A percentile compares a stretch with the other conserved stretches of the same genome.
These are phyloP conservation scores for Crucibulum parvulum DNA, from an alignment of 1,284 basidiomycete genomes.

Conservation along the genomic window DNA sequence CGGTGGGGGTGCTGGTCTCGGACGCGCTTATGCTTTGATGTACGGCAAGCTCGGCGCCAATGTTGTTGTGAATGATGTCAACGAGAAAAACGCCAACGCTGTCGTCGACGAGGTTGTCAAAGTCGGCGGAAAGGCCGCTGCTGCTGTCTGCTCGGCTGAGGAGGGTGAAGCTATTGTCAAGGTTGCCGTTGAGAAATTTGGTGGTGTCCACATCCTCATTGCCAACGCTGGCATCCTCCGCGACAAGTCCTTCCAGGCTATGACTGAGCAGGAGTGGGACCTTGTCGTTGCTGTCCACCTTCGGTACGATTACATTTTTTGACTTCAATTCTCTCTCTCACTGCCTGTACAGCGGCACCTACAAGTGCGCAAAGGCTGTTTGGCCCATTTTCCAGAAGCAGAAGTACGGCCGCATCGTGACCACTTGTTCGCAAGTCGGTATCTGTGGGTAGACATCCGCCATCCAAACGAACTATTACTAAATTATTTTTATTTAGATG, in stretches of 20 bases:
- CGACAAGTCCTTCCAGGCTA: conserved; percentile 89
- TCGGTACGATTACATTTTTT: conserved; percentile 47
- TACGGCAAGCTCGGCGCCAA: conserved; percentile 93
- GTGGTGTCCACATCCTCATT: conserved; percentile 87
- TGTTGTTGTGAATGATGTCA: conserved; percentile 97
- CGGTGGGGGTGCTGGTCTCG: conserved; percentile 93
- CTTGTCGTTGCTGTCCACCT: conserved; percentile 90
- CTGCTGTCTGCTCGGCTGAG: conserved; percentile 89
- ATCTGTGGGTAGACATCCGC: conserved; percentile 69
- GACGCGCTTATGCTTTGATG: conserved; percentile 91
- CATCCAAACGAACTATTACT: background rate
- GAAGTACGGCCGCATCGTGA: conserved; percentile 96
- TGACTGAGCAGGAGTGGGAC: conserved; percentile 97
- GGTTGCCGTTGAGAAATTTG: conserved; percentile 88
- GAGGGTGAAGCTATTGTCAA: conserved; percentile 94
- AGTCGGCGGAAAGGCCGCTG: conserved; percentile 88
- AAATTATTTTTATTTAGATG: conserved; percentile 57
- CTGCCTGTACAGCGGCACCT: conserved; percentile 59
- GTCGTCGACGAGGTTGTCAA: conserved; percentile 91
- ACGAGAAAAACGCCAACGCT: conserved; percentile 80
- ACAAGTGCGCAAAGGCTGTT: conserved; percentile 90
- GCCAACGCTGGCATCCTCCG: conserved; percentile 97
- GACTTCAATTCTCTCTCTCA: conserved; percentile 6
- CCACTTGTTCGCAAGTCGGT: conserved; percentile 92
- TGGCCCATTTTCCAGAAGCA: conserved; percentile 99